Percentiles rank a stretch among this genome's conserved stretches.
Evolutionary conservation across 2,329 filamentous ascomycete species (phyloP).

Genomic region (Westerdykella aurantiaca): DNA sequence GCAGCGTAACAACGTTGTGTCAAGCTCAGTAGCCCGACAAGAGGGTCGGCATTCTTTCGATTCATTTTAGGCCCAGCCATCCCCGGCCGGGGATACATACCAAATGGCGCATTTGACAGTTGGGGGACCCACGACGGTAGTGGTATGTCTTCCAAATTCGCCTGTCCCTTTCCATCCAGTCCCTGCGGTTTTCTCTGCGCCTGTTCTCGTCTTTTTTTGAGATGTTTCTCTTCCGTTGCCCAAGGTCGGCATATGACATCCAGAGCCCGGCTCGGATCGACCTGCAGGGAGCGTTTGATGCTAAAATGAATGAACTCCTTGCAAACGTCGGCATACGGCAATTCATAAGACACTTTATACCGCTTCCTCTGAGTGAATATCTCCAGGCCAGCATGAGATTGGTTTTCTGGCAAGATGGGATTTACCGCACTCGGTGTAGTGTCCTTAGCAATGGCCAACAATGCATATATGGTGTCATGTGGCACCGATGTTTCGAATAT

Average conservation of each 20-base stretch:
- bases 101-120: constrained; percentile 18
- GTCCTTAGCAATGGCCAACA: constrained; percentile 35
- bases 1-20: constrained; percentile 29
- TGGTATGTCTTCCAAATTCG: constrained; percentile 1
- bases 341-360: constrained; percentile 32
- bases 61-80: constrained; percentile 17
- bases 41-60: constrained; percentile 33
- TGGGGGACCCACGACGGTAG: constrained; percentile 31
- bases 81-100: constrained; percentile 14
- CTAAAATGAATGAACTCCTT: constrained; percentile 33
- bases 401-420: background rate
- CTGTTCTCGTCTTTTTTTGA: background rate
- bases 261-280: constrained; percentile 22
- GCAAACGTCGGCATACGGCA: constrained; percentile 28
- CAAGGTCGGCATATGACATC: constrained; percentile 40
- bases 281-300: constrained; percentile 11
- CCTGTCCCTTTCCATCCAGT: background rate
- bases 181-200: background rate
- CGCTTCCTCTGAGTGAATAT: constrained; percentile 13
- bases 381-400: constrained; percentile 5
- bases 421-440: constrained; percentile 13
- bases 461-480: constrained; percentile 31
- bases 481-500: constrained; percentile 27
- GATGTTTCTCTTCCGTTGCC: constrained; percentile 18
- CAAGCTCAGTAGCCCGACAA: constrained; percentile 27